A percentile compares a stretch with the other conserved stretches of the same genome.
These are phyloP conservation scores for Aspergillus bridgeri DNA, from an alignment of 495 filamentous ascomycete species.

Conservation along the genomic window DNA sequence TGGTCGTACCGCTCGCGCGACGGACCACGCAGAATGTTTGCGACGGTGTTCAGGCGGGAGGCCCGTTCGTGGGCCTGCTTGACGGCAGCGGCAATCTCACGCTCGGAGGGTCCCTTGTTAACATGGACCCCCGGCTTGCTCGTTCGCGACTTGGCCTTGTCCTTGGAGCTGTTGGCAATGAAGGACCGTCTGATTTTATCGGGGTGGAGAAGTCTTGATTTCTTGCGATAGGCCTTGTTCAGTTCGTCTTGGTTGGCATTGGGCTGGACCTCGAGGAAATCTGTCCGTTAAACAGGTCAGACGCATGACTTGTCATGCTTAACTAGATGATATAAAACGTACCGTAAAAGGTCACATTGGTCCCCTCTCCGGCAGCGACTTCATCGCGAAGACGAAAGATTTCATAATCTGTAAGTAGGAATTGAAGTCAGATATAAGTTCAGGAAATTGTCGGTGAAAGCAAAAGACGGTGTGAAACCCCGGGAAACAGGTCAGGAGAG, in stretches of 20 bases:
- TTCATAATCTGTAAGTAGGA: constrained; percentile 69
- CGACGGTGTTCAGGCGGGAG: constrained; percentile 75
- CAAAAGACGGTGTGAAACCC: not conserved
- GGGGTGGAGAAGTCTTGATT: constrained; percentile 76
- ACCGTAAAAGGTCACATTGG: constrained; percentile 87
- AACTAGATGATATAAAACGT: constrained; percentile 2
- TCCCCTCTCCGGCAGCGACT: constrained; percentile 69
- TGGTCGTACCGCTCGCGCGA: constrained; percentile 88
- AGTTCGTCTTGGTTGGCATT: constrained; percentile 82
- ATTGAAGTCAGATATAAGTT: constrained; percentile 7
- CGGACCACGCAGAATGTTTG: constrained; percentile 77
- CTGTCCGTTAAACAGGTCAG: constrained; percentile 27
- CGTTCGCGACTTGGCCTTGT: constrained; percentile 52
- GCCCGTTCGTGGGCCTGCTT: constrained; percentile 79
- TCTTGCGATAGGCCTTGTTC: constrained; percentile 89
- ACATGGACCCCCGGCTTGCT: constrained; percentile 62
- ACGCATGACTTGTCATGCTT: not conserved
- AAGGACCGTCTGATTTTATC: constrained; percentile 91
- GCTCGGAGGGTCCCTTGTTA: constrained; percentile 63
- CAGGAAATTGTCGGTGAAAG: not conserved
- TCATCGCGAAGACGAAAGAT: constrained; percentile 95
- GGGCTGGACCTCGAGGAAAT: constrained; percentile 74
- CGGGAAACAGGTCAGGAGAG: too few relatives aligned
- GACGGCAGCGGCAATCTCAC: constrained; percentile 68
- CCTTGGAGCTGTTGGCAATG: constrained; percentile 65